These are phyloP conservation scores for Colletotrichum cuscutae DNA, from an alignment of 2,329 filamentous ascomycete genomes.

Conservation along the genomic window DNA sequence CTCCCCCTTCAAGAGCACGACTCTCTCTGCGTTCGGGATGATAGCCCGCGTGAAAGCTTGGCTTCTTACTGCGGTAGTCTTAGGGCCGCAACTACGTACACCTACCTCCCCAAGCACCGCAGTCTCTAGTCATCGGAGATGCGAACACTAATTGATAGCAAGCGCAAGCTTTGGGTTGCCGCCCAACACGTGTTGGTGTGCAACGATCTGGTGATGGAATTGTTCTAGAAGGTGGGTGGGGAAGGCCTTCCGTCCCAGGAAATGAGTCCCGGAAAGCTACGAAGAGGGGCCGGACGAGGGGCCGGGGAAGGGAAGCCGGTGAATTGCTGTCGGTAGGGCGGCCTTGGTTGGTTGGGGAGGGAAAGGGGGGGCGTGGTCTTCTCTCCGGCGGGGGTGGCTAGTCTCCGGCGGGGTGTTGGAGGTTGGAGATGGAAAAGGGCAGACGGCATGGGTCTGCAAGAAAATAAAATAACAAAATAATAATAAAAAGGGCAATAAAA, in stretches of 20 bases:
- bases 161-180: background rate
- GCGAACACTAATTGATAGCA: background rate
- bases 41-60: background rate
- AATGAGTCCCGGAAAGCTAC: slow-evolving; percentile 15
- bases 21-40: background rate
- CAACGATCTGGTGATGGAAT: slow-evolving; percentile 15
- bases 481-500: background rate
- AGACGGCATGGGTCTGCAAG: background rate
- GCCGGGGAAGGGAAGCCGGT: slow-evolving; percentile 19
- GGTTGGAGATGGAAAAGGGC: background rate
- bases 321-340: background rate
- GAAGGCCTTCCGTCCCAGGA: slow-evolving; percentile 13
- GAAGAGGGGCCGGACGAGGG: slow-evolving; percentile 24
- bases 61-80: background rate
- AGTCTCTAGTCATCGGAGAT: background rate
- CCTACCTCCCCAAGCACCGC: background rate
- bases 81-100: background rate
- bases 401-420: background rate
- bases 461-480: background rate
- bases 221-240: slow-evolving; percentile 26
- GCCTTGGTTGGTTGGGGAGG: background rate
- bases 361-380: background rate
- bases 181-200: slow-evolving; percentile 3
- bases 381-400: background rate
- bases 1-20: background rate